These are phyloP conservation scores for Balakata baccata DNA, from an alignment of 345 rosid species.

Conservation along the genomic window DNA sequence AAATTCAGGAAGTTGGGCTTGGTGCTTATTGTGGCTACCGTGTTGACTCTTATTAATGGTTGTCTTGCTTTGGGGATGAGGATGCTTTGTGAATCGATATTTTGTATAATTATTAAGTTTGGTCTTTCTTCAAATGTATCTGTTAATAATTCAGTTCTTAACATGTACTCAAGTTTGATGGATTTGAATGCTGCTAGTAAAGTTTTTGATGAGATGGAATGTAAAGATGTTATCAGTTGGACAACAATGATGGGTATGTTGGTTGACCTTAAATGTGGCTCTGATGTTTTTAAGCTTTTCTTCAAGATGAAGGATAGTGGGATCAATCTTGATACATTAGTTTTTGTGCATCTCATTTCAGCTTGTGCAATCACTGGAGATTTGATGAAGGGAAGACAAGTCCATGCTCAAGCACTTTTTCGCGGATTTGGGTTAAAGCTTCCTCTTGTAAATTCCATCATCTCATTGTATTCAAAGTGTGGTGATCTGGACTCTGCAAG, in stretches of 20 bases:
- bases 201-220: conserved; percentile 30
- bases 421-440: conserved; percentile 29
- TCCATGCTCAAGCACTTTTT: conserved; percentile 39
- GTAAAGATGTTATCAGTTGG: conserved; percentile 43
- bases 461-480: conserved; percentile 46
- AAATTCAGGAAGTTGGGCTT: conserved; percentile 29
- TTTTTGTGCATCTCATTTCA: conserved; percentile 37
- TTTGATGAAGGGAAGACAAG: conserved; percentile 37
- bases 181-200: conserved; percentile 32
- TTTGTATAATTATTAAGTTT: conserved; percentile 35
- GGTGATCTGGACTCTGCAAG: conserved; percentile 39
- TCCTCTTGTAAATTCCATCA: conserved; percentile 35
- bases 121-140: conserved; percentile 30
- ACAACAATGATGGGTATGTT: conserved; percentile 40
- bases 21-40: conserved; percentile 31
- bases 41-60: conserved; percentile 29
- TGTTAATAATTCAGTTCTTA: conserved; percentile 38
- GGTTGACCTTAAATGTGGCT: conserved; percentile 32
- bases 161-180: conserved; percentile 37
- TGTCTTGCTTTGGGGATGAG: conserved; percentile 29
- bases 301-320: conserved; percentile 23
- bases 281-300: conserved; percentile 32
- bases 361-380: conserved; percentile 38
- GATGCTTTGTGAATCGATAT: conserved; percentile 28
- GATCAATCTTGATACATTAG: conserved; percentile 28